A percentile compares a stretch with the other conserved stretches of the same genome.
These are phyloP conservation scores for Pseudogymnoascus sp. DNA, from an alignment of 2,329 filamentous ascomycete genomes.

Conservation along the genomic window DNA sequence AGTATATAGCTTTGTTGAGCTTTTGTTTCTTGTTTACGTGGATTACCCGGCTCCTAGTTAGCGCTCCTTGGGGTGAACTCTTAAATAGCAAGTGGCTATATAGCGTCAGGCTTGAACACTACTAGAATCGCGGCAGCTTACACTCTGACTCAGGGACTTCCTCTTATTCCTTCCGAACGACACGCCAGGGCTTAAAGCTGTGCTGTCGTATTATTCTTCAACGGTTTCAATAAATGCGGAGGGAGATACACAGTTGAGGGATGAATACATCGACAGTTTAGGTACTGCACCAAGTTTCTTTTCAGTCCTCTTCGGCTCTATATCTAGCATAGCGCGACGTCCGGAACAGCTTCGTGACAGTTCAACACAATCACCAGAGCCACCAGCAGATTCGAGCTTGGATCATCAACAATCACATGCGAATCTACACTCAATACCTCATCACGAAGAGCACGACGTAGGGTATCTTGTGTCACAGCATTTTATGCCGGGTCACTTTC, in stretches of 20 bases:
- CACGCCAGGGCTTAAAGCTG: slow-evolving; percentile 66
- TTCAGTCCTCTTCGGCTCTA: slow-evolving; percentile 67
- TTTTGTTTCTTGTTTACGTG: neutral
- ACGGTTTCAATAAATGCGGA: slow-evolving; percentile 86
- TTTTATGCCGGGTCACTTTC: neutral
- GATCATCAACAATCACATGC: slow-evolving; percentile 5
- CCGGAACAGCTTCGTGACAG: slow-evolving; percentile 23
- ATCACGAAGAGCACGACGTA: neutral
- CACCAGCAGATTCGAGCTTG: slow-evolving; percentile 1
- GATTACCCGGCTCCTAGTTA: neutral
- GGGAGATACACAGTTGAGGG: slow-evolving; percentile 86
- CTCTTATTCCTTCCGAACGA: slow-evolving; percentile 76
- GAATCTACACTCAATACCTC: neutral
- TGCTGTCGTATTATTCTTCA: slow-evolving; percentile 85
- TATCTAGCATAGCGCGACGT: slow-evolving; percentile 56
- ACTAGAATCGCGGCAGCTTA: neutral
- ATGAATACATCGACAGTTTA: slow-evolving; percentile 86
- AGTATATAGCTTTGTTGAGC: neutral
- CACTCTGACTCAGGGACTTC: slow-evolving; percentile 62
- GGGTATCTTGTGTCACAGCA: neutral
- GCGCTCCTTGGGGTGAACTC: neutral
- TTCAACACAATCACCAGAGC: slow-evolving; percentile 9
- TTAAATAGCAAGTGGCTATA: neutral
- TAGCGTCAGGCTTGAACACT: neutral
- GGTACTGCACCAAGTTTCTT: slow-evolving; percentile 71